Base-by-base conservation (phyloP, 495 filamentous ascomycete species). In the Pyrenula massariospora region DNA sequence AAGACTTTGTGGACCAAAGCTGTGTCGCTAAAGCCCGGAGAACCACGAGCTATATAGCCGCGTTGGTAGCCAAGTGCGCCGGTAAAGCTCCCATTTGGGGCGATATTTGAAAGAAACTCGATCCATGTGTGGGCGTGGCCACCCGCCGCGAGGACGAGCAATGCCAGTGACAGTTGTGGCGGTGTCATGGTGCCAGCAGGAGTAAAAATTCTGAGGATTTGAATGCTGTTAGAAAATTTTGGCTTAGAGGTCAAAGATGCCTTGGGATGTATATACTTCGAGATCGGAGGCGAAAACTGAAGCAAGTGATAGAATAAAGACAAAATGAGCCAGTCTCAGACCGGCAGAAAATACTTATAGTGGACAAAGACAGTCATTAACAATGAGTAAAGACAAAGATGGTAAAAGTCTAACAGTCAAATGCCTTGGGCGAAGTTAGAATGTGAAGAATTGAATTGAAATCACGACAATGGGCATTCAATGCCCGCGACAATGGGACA, bases 61-160 rank as follows among this genome's bases (percentile, higher is more conserved):
- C 89, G 82, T 2, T 81, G 67, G 61, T 83, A 93, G 49, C 91
- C 91, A 3, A 77, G 69, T 2, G 67, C 59, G 22, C 88, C 89
- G 2, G 82, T 72, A 64, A 88, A 89, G n/a, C 77, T 80, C 36
- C 89, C 89, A 64, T 88, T 84, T 2, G 81, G 65, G 48, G 82
- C 77, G 70, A 96, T 83, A 25, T 82, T 76, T n/a, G 66, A 73
- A 22, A 89, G 68, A 57, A 84, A 67, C 65, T 94, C 89, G 15
- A 90, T 76, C 91, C 91, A 96, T 47, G 84, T 81, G 68, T 95
- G 89, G 22, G 77, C 85, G 49, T 60, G 57, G n/a, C n/a, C 23
- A 70, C 63, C 36, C 68, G 50, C 50, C 8, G 20, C 50, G 50
- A 19, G 20, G 31, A 42, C 15, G 8, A 42, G 15, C 31, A 42